Evolutionary conservation across 179 eudicot genomes (phyloP), one percentile per base, ranked within the genome.

Genomic region (Beta macrorhiza): DNA sequence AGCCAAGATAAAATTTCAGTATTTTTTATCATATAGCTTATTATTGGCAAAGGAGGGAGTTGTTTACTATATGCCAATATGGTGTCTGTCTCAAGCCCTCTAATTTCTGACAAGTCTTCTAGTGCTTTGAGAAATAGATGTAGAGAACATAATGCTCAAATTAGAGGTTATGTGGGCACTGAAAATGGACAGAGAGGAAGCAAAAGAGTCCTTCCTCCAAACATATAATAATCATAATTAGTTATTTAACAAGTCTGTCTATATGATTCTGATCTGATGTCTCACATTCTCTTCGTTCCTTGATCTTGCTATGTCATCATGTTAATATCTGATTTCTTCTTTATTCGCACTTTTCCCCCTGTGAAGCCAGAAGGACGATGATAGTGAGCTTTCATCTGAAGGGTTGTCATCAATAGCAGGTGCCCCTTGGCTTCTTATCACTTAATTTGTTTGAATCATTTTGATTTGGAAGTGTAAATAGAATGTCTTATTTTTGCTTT

Each of bases 351-450:
- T 74, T 78, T 14, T 78, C 80, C 61, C 75, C 53, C 15, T 85
- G 72, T 81, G 77, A 76, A 91, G 95, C 84, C 91, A 90, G 84
- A 83, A 83, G 72, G 94, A 90, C 78, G 91, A 84, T 86, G 91
- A 87, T 52, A 82, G 79, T 25, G 86, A 77, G 76, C 82, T 86
- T 84, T 81, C 90, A 72, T 84, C 90, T 52, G 92, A 86, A 81
- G 83, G 87, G 83, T 49, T 88, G 80, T 74, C 92, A 75, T 81
- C 92, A 20, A 84, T 92, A 63, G 88, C 93, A 92, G 98, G 97
- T 94, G 79, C 83, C 67, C 22, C 51, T 74, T 81, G 58, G 29
- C 52, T 71, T 81, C 77, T 71, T 29, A 20, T 51, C 58, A 61
- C 72, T 14, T 9, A 68, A 53, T 74, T 37, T 82, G 10, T 7